A percentile compares a stretch with the other conserved stretches of the same genome.
These are phyloP conservation scores for Exophiala sp. DNA, from an alignment of 2,329 filamentous ascomycete genomes.

Conservation along the genomic window DNA sequence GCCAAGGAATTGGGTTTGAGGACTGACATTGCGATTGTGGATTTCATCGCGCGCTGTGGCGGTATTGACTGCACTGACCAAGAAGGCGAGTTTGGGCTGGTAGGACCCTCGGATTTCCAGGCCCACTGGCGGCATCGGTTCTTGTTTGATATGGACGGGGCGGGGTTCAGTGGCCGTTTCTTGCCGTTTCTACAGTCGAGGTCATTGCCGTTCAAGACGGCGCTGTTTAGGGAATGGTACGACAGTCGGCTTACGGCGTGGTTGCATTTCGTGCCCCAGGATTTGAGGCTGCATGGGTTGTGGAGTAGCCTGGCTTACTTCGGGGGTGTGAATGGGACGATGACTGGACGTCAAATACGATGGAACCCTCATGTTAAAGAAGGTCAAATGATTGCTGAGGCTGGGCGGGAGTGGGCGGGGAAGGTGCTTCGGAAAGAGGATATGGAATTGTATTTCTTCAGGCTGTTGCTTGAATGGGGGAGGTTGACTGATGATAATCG, in stretches of 20 bases:
- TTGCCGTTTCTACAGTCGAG: slow-evolving; percentile 63
- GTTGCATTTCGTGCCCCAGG: slow-evolving; percentile 77
- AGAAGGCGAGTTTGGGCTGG: slow-evolving; percentile 50
- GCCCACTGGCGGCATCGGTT: slow-evolving; percentile 64
- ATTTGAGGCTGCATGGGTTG: slow-evolving; percentile 68
- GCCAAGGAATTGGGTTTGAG: slow-evolving; percentile 52
- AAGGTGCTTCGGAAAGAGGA: slow-evolving; percentile 66
- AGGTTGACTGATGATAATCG: slow-evolving; percentile 62
- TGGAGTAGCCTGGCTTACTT: slow-evolving; percentile 76
- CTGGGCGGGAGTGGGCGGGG: slow-evolving; percentile 63
- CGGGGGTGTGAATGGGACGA: slow-evolving; percentile 48
- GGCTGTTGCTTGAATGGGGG: slow-evolving; percentile 74
- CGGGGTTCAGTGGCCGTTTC: slow-evolving; percentile 63
- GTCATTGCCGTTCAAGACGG: slow-evolving; percentile 65
- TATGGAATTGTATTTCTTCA: slow-evolving; percentile 77
- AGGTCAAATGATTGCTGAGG: slow-evolving; percentile 62
- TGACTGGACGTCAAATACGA: slow-evolving; percentile 46
- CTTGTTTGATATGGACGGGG: slow-evolving; percentile 68
- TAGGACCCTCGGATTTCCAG: slow-evolving; percentile 49
- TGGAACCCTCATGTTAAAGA: slow-evolving; percentile 53
- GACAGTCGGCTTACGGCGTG: slow-evolving; percentile 70
- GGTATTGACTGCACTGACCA: slow-evolving; percentile 54
- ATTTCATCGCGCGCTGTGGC: slow-evolving; percentile 55
- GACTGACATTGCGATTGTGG: slow-evolving; percentile 57
- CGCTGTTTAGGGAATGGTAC: slow-evolving; percentile 76